Evolutionary conservation across 257 asterid genomes (phyloP).

Genomic region (Solanum pinnatisectum): DNA sequence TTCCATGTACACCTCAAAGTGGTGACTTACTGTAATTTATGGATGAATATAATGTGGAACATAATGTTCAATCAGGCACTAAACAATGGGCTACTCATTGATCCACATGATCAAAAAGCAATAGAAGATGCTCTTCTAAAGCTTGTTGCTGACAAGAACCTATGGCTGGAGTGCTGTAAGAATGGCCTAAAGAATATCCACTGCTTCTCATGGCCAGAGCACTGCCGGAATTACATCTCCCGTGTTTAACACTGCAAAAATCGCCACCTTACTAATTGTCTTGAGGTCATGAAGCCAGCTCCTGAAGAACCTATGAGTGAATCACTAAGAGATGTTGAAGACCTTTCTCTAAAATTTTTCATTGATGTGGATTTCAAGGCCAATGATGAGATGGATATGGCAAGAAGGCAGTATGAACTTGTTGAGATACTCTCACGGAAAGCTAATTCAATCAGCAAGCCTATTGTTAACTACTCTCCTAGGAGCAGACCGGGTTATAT

Average conservation of each 20-base stretch:
- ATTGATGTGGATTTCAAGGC: conserved; percentile 37
- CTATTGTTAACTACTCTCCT: conserved; percentile 24
- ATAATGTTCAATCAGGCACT: conserved; percentile 29
- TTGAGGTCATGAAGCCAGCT: conserved; percentile 24
- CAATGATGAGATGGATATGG: conserved; percentile 30
- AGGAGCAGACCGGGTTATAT: conserved; percentile 13
- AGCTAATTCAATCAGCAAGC: conserved; percentile 19
- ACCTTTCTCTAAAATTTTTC: conserved; percentile 44
- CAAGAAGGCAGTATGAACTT: conserved; percentile 32
- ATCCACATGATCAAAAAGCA: conserved; percentile 50
- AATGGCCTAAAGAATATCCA: conserved; percentile 51
- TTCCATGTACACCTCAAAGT: background rate
- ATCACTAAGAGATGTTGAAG: conserved; percentile 43
- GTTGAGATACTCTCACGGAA: conserved; percentile 30
- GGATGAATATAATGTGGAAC: background rate
- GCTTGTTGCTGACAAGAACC: conserved; percentile 51
- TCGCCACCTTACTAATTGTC: conserved; percentile 32
- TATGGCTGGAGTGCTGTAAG: conserved; percentile 48
- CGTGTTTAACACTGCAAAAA: conserved; percentile 37
- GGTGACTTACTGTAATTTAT: background rate
- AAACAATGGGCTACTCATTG: conserved; percentile 47
- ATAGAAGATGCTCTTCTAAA: conserved; percentile 51
- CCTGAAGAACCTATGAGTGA: conserved; percentile 59
- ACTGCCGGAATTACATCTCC: conserved; percentile 48
- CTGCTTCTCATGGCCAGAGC: conserved; percentile 59